phyloP scores from a whole-genome alignment of 164 flowering plant species.

The Aristolochia fimbriata region DNA sequence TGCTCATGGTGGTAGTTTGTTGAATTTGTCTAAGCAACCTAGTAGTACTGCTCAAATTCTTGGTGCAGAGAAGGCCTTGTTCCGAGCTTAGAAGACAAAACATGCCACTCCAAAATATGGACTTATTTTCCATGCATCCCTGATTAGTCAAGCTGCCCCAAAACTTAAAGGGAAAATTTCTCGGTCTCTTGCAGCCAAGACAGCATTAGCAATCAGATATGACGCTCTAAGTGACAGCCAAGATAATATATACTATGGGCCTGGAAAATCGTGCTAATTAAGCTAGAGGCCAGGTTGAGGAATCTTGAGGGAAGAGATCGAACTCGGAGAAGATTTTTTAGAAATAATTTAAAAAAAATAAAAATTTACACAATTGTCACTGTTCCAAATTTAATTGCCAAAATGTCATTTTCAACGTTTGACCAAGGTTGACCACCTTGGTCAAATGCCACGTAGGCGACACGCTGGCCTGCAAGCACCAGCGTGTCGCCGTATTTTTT shows the following conservation, averaged over 20 bases:
- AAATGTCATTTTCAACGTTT: no score
- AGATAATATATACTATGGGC: slow-evolving; percentile 79
- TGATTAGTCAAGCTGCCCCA: slow-evolving; percentile 91
- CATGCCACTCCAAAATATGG: slow-evolving; percentile 96
- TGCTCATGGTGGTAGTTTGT: slow-evolving; percentile 90
- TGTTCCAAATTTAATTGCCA: no score
- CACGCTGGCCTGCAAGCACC: no score
- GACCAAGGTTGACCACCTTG: no score
- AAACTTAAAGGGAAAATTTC: slow-evolving; percentile 84
- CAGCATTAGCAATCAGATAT: slow-evolving; percentile 77
- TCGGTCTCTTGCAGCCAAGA: slow-evolving; percentile 88
- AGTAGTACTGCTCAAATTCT: slow-evolving; percentile 92
- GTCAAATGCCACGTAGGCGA: no score
- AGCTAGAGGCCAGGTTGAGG: slow-evolving; percentile 53
- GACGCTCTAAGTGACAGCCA: slow-evolving; percentile 87
- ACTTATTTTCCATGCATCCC: slow-evolving; percentile 86
- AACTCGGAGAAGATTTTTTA: no score
- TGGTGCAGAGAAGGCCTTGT: slow-evolving; percentile 95
- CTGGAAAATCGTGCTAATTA: slow-evolving; percentile 56
- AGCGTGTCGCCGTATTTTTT: no score
- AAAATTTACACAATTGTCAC: no score
- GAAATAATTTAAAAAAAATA: no score
- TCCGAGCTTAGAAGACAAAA: slow-evolving; percentile 89
- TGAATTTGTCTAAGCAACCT: slow-evolving; percentile 90
- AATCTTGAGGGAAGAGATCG: slow-evolving; percentile 81